Evolutionary conservation across 2,329 filamentous ascomycete species (phyloP).

Genomic region (Metarhizium humberi): DNA sequence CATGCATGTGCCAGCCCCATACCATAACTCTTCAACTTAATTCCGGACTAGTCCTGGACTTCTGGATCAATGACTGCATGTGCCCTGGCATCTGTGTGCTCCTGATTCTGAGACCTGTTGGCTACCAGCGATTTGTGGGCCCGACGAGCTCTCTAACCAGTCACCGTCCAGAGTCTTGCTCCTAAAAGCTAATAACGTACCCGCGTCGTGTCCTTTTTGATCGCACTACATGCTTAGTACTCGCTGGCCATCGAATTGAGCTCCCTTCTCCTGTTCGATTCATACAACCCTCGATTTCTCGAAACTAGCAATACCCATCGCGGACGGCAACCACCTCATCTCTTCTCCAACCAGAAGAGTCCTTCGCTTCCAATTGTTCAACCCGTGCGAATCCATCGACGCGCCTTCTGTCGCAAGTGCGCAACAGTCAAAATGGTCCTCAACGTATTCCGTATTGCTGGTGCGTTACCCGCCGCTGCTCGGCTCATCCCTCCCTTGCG

Average conservation of each 20-base stretch:
- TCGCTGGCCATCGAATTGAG: neutral
- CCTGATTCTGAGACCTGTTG: no score
- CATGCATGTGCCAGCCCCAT: no score
- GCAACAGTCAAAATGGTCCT: slow-evolving; percentile 31
- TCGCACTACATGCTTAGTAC: neutral
- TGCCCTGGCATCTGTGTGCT: no score
- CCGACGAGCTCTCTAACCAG: neutral
- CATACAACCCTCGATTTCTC: neutral
- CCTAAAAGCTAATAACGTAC: neutral
- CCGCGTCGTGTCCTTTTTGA: slow-evolving; percentile 10
- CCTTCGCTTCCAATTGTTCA: neutral
- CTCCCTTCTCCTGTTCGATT: neutral
- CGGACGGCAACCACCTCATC: neutral
- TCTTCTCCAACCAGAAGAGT: neutral
- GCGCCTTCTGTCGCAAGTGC: neutral
- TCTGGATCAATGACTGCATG: no score
- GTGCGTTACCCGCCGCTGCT: slow-evolving; percentile 25
- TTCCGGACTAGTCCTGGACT: no score
- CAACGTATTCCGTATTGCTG: slow-evolving; percentile 50
- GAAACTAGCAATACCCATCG: neutral
- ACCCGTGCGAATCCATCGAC: neutral
- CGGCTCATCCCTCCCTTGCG: neutral
- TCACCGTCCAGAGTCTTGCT: neutral
- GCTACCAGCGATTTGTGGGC: neutral
- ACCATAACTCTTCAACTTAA: no score